These are phyloP conservation scores for Galerina sulciceps DNA, from an alignment of 768 basidiomycete species.

Conservation along the genomic window DNA sequence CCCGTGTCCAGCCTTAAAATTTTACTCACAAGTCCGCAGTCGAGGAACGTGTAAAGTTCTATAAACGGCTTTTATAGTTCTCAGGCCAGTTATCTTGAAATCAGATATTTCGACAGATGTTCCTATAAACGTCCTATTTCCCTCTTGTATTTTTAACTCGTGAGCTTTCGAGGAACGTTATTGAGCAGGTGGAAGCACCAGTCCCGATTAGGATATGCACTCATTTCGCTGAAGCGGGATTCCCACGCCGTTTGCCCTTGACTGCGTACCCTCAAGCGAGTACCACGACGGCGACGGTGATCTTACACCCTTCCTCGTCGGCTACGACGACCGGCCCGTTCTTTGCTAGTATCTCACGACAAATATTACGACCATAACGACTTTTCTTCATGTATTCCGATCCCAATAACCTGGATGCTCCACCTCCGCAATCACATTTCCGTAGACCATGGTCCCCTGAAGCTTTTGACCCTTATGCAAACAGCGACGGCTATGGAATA, in stretches of 20 bases:
- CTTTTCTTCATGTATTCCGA: conserved; percentile 43
- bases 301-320: conserved; percentile 3
- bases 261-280: conserved; percentile 6
- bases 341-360: conserved; percentile 9
- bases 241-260: conserved; percentile 17
- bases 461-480: conserved; percentile 47
- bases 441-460: conserved; percentile 73
- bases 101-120: not conserved
- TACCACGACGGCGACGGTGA: conserved; percentile 6
- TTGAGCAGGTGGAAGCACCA: conserved; percentile 4
- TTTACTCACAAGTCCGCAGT: too few species aligned
- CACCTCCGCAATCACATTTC: conserved; percentile 55
- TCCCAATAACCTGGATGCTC: conserved; percentile 47
- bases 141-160: not conserved
- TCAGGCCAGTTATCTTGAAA: not conserved
- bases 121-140: not conserved
- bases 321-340: conserved; percentile 1
- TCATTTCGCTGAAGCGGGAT: conserved; percentile 5
- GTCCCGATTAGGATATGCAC: conserved; percentile 7
- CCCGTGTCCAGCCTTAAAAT: too few species aligned
- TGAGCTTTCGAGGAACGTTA: not conserved
- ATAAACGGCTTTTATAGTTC: too few species aligned
- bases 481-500: conserved; percentile 9
- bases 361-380: conserved; percentile 19
- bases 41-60: too few species aligned